Evolutionary conservation across 2,329 filamentous ascomycete genomes (phyloP), one percentile per base, ranked within the genome.

Genomic region (Fusarium sp.): DNA sequence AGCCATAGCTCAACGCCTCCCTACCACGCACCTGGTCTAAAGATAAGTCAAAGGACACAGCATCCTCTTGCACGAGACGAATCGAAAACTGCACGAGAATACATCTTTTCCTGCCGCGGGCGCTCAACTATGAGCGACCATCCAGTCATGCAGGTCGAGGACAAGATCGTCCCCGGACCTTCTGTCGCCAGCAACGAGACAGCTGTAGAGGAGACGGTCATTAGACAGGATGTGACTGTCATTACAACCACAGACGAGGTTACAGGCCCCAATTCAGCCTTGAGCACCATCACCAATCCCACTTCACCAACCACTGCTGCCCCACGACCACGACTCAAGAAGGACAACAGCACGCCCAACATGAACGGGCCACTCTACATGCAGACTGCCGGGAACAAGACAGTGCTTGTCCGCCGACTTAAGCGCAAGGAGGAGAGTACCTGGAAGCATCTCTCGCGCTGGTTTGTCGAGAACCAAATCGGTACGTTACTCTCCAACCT

Each of bases 401-500:
- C 85, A 51, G 84, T 89, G 52, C 82, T 89, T 31, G 84, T 89
- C 51, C 85, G 87, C 74, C 87, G 88, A 73, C 82, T 87, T 70
- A 91, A 88, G 83, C 84, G 85, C 78, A 90, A 90, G 80, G 88
- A 90, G 57, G 88, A 92, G 73, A 86, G 89, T 61, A 84, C 89
- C 44, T 83, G 88, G 81, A 90, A 87, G 78, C 86, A 87, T 68
- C 81, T 93, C 49, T 87, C 89, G 69, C 85, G 87, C 78, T 93
- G 92, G 90, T 88, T 95, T 79, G 89, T 94, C 74, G 86, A 93
- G 78, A 93, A 95, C 81, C 93, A 95, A 81, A 91, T 94, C 77
- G 92, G 93, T 95, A 90, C 66, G 89, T 83, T 82, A 44, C 48
- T 15, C 18, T 58, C 63, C 48, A 67, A 33, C 60, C 60, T 62